These are phyloP conservation scores for Ceratobasidium sp. DNA, from an alignment of 1,284 basidiomycete genomes.

Conservation along the genomic window DNA sequence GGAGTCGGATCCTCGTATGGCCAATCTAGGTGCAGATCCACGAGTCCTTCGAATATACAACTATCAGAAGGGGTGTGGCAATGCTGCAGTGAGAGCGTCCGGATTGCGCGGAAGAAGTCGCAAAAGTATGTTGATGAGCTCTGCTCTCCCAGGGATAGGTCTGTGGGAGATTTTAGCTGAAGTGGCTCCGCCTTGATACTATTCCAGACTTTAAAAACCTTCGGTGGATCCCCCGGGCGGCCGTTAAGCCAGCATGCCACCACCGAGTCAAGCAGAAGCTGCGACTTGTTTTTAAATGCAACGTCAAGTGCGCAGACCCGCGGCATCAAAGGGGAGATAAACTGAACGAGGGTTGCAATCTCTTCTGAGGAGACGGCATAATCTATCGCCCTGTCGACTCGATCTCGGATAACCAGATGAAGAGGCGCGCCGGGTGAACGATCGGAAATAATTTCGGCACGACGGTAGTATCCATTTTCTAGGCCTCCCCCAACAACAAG, in stretches of 20 bases:
- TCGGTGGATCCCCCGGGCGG: background rate
- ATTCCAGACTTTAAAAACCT: slow-evolving; percentile 9
- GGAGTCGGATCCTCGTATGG: background rate
- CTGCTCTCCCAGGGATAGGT: background rate
- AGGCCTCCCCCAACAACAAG: background rate
- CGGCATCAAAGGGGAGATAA: background rate
- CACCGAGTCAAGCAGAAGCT: background rate
- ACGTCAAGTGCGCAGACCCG: background rate
- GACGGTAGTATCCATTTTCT: background rate
- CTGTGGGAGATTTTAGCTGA: background rate
- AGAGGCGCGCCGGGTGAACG: background rate
- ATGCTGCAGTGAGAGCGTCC: background rate
- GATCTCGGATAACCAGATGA: background rate
- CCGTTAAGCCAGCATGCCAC: background rate
- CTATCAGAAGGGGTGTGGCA: background rate
- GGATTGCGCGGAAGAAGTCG: background rate
- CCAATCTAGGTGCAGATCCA: background rate
- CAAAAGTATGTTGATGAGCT: background rate
- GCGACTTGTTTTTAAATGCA: background rate
- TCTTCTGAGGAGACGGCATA: background rate
- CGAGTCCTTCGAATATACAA: background rate
- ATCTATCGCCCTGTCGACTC: background rate
- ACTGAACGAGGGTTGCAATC: background rate
- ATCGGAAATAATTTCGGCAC: background rate
- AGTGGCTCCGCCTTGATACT: background rate